A percentile compares a stretch with the other conserved stretches of the same genome.
phyloP scores from a whole-genome alignment of 2,329 filamentous ascomycete species.

The Tolypocladium pustulatum region DNA sequence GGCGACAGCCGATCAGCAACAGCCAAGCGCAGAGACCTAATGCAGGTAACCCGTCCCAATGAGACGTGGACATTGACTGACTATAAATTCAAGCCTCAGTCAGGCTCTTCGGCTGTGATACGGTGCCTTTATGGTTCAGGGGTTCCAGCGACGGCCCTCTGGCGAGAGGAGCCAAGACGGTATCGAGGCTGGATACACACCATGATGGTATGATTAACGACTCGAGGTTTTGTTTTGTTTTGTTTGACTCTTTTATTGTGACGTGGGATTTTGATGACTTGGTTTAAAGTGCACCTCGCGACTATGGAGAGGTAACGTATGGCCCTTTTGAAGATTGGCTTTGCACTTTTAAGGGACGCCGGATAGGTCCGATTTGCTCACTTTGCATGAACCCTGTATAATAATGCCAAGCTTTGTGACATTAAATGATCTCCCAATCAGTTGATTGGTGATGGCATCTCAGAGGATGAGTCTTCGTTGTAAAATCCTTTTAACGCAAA shows the following conservation, averaged over 20 bases:
- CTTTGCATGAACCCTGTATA: neutral
- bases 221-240: neutral
- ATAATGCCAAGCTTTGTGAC: neutral
- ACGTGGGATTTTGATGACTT: neutral
- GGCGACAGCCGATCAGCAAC: neutral
- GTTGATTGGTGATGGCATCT: neutral
- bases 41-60: neutral
- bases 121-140: conserved; percentile 1
- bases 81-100: neutral
- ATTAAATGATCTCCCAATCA: neutral
- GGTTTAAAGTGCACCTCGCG: neutral
- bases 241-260: neutral
- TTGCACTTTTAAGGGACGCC: neutral
- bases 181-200: conserved; percentile 1
- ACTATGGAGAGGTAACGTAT: neutral
- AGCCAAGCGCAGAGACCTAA: neutral
- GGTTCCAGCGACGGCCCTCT: neutral
- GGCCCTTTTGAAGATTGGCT: neutral
- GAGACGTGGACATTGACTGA: neutral
- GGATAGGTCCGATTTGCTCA: neutral
- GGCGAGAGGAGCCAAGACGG: neutral
- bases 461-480: neutral
- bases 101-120: neutral
- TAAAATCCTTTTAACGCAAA: neutral
- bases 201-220: neutral